These are phyloP conservation scores for Vanilla planifolia DNA, from an alignment of 106 monocot species.

Conservation along the genomic window DNA sequence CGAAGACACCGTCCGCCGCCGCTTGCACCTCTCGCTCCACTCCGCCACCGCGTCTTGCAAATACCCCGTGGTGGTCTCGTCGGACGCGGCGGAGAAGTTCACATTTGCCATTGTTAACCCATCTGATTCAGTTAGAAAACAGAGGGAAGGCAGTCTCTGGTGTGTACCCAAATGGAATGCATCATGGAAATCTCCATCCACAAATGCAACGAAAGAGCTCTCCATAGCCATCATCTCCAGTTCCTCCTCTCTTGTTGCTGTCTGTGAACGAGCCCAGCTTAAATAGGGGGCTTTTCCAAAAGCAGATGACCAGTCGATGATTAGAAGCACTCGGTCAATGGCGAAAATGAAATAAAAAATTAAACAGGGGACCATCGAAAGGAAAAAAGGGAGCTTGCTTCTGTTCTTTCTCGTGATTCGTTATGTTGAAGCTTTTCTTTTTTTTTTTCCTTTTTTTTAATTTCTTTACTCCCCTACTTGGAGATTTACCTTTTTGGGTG, in stretches of 20 bases:
- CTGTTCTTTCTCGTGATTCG: constrained; percentile 43
- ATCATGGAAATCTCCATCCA: constrained; percentile 6
- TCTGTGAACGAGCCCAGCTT: neutral
- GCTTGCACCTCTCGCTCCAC: constrained; percentile 30
- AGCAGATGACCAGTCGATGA: neutral
- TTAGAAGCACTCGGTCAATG: constrained; percentile 17
- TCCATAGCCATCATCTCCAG: constrained; percentile 28
- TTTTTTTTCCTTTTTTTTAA: neutral
- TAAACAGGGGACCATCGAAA: constrained; percentile 4
- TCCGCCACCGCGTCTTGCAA: constrained; percentile 39
- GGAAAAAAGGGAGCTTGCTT: constrained; percentile 18
- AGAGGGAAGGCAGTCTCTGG: too few species aligned
- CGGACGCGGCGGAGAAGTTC: constrained; percentile 7
- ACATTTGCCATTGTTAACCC: neutral
- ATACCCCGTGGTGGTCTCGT: constrained; percentile 31
- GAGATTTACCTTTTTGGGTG: too few species aligned
- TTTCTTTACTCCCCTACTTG: neutral
- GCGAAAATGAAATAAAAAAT: neutral
- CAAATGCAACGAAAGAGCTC: constrained; percentile 17
- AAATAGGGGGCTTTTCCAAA: constrained; percentile 14
- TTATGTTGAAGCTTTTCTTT: constrained; percentile 8
- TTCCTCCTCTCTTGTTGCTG: neutral
- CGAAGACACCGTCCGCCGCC: constrained; percentile 11
- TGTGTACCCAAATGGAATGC: neutral
- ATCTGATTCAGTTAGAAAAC: neutral